Conservation (phyloP, 1,284 basidiomycete genomes). For the Microbotryum intermedium region DNA sequence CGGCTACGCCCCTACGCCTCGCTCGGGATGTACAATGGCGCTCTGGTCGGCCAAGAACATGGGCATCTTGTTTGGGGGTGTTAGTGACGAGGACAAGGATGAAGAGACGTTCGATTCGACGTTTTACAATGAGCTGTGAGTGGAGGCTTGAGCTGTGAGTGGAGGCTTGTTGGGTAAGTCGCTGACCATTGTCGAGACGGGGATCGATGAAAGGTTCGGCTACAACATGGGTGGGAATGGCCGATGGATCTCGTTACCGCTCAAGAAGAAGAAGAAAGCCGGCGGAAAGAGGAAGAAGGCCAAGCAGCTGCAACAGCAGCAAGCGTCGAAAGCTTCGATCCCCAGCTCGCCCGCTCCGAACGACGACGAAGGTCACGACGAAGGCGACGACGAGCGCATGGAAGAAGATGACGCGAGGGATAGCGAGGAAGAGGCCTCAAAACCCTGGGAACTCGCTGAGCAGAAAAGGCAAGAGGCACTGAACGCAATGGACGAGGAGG, state of each 20-base stretch:
- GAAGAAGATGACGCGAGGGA: slow-evolving; percentile 33
- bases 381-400: slow-evolving; percentile 18
- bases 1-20: slow-evolving; percentile 51
- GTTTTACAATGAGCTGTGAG: slow-evolving; percentile 75
- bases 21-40: slow-evolving; percentile 78
- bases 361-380: slow-evolving; percentile 27
- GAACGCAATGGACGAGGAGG: slow-evolving; percentile 17
- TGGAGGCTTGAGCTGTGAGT: slow-evolving; percentile 5
- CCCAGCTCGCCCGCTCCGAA: slow-evolving; percentile 22
- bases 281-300: slow-evolving; percentile 47
- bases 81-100: slow-evolving; percentile 75
- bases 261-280: slow-evolving; percentile 49
- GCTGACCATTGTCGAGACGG: background rate
- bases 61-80: slow-evolving; percentile 82
- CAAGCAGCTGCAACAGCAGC: slow-evolving; percentile 34
- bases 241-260: slow-evolving; percentile 65
- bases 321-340: slow-evolving; percentile 16
- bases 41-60: slow-evolving; percentile 54
- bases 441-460: slow-evolving; percentile 27
- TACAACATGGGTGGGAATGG: slow-evolving; percentile 73
- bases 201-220: slow-evolving; percentile 50
- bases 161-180: no score
- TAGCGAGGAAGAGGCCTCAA: slow-evolving; percentile 7
- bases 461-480: slow-evolving; percentile 11
- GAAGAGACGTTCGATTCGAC: slow-evolving; percentile 78